Percentiles rank a stretch among this genome's conserved stretches.
phyloP scores from a whole-genome alignment of 2,329 filamentous ascomycete species.

The Sordariomycetes sp. region DNA sequence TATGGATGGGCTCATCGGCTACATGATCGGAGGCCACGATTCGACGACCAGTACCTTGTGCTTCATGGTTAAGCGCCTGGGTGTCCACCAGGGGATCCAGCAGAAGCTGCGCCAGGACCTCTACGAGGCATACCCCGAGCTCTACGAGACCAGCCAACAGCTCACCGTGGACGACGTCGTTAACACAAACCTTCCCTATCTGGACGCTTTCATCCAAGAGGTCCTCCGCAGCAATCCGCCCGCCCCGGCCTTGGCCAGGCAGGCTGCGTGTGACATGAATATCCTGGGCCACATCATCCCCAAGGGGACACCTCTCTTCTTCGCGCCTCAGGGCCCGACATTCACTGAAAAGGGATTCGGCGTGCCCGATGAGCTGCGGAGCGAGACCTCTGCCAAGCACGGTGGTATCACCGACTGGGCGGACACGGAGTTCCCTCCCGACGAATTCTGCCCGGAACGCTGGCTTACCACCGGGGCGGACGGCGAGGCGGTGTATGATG shows the following conservation, averaged over 20 bases:
- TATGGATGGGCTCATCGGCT: conserved; percentile 16
- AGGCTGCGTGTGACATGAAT: conserved; percentile 18
- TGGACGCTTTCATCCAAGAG: conserved; percentile 27
- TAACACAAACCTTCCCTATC: conserved; percentile 16
- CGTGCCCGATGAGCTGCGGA: conserved; percentile 17
- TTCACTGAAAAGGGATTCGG: conserved; percentile 14
- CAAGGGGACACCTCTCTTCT: conserved; percentile 20
- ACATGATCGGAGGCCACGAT: conserved; percentile 15
- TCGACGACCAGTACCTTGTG: conserved; percentile 12
- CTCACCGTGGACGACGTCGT: conserved; percentile 20
- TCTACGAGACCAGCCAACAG: conserved; percentile 11
- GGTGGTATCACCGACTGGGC: conserved; percentile 16
- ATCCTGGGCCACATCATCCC: conserved; percentile 21
- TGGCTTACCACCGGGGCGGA: conserved; percentile 18
- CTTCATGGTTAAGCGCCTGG: conserved; percentile 16
- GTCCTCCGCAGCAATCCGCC: conserved; percentile 19
- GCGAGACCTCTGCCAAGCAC: conserved; percentile 12
- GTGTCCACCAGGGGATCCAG: conserved; percentile 12
- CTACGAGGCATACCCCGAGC: conserved; percentile 11
- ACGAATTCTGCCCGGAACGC: conserved; percentile 22
- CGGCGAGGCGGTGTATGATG: conserved; percentile 11
- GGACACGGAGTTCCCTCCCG: conserved; percentile 11
- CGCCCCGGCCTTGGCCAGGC: conserved; percentile 16
- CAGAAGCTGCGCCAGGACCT: conserved; percentile 14
- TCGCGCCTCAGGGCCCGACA: conserved; percentile 16